Conservation (phyloP, 2,329 filamentous ascomycete genomes). For the Geoglossum cookeanum region DNA sequence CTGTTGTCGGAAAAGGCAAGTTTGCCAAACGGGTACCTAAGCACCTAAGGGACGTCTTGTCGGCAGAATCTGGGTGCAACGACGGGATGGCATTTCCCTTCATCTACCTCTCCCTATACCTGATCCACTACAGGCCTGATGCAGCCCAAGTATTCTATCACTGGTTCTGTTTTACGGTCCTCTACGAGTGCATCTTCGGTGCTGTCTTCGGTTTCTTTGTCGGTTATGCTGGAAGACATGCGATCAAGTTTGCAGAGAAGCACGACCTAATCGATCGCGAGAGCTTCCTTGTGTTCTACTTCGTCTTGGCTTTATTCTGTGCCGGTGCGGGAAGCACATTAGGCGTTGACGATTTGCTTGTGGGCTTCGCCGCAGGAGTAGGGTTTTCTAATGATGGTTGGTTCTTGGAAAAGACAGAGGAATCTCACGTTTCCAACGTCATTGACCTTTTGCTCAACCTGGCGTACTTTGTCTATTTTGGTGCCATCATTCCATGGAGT, state of each 20-base stretch:
- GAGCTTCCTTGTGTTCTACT: slow-evolving; percentile 97
- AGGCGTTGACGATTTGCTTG: slow-evolving; percentile 80
- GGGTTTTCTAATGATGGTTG: slow-evolving; percentile 98
- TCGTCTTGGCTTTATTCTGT: slow-evolving; percentile 86
- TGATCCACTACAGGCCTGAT: slow-evolving; percentile 61
- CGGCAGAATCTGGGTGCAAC: slow-evolving; percentile 94
- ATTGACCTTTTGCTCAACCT: slow-evolving; percentile 94
- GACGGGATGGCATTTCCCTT: slow-evolving; percentile 99
- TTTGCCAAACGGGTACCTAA: slow-evolving; percentile 95
- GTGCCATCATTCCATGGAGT: slow-evolving; percentile 91
- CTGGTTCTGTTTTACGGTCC: slow-evolving; percentile 74
- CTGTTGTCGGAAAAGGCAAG: slow-evolving; percentile 95
- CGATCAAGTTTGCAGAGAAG: slow-evolving; percentile 74
- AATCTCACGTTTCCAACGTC: slow-evolving; percentile 97
- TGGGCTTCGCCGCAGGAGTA: slow-evolving; percentile 90
- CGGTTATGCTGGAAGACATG: slow-evolving; percentile 77
- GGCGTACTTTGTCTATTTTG: slow-evolving; percentile 95
- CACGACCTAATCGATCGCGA: slow-evolving; percentile 81
- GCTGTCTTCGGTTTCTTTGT: slow-evolving; percentile 72
- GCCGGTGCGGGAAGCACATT: slow-evolving; percentile 83
- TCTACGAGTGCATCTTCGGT: slow-evolving; percentile 93
- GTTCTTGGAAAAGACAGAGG: slow-evolving; percentile 96
- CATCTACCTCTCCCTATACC: slow-evolving; percentile 77
- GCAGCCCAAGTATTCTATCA: slow-evolving; percentile 54
- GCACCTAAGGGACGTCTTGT: slow-evolving; percentile 86